Conservation (phyloP, 2,329 filamentous ascomycete species). For the Curvularia sp. region DNA sequence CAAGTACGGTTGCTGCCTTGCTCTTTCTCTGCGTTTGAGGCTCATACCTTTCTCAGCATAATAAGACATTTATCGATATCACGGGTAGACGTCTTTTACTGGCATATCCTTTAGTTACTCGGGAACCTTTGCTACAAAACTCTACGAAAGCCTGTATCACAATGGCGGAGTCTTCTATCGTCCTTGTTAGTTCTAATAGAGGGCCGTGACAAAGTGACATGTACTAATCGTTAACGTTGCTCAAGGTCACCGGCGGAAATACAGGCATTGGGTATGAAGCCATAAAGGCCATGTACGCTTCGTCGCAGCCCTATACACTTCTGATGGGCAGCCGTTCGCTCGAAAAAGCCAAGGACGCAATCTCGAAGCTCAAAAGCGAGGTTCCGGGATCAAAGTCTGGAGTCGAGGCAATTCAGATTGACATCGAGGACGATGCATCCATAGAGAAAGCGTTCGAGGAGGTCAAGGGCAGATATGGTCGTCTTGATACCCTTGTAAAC, state of each 20-base stretch:
- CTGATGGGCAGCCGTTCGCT: constrained; percentile 63
- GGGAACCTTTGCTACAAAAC: neutral
- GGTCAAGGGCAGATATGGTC: constrained; percentile 54
- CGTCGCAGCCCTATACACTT: constrained; percentile 60
- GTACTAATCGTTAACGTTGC: neutral
- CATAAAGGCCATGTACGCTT: constrained; percentile 61
- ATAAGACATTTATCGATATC: neutral
- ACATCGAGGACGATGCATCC: constrained; percentile 62
- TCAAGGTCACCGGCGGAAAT: constrained; percentile 65
- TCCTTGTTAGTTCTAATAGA: constrained; percentile 47
- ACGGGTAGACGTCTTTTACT: neutral
- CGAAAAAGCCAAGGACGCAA: constrained; percentile 56
- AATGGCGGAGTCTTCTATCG: constrained; percentile 46
- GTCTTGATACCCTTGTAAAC: constrained; percentile 63
- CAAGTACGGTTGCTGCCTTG: neutral
- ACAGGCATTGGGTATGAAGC: constrained; percentile 67
- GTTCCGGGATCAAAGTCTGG: constrained; percentile 52
- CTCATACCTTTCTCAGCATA: neutral
- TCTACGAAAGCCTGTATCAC: neutral
- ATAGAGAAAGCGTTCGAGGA: constrained; percentile 57
- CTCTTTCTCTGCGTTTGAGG: neutral
- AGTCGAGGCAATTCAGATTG: constrained; percentile 59
- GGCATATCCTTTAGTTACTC: neutral
- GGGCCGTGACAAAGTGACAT: too few species aligned
- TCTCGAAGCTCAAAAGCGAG: constrained; percentile 51